Percentiles rank a stretch among this genome's conserved stretches.
Conservation (phyloP, 2,329 filamentous ascomycete genomes). For the Ophiostoma triangulosporum region DNA sequence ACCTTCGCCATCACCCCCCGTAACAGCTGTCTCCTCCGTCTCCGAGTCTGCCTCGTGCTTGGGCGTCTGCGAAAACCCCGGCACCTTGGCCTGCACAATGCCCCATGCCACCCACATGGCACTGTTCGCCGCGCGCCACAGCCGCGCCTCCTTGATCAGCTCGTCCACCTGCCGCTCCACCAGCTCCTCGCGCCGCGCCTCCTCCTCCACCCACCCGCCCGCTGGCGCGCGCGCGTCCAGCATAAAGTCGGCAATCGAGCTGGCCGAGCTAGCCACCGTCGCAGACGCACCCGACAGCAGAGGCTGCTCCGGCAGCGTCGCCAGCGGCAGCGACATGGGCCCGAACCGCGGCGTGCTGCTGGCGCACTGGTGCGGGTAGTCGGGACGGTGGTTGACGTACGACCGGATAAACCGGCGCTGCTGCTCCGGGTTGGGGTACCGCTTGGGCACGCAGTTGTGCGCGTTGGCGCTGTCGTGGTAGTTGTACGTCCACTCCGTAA, state of each 20-base stretch:
- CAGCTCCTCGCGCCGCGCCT: constrained; percentile 47
- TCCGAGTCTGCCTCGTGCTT: constrained; percentile 22
- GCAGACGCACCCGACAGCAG: constrained; percentile 13
- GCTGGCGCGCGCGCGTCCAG: constrained; percentile 57
- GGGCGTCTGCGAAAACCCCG: constrained; percentile 37
- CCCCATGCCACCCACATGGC: constrained; percentile 94
- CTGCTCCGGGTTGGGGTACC: constrained; percentile 68
- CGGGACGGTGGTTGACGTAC: constrained; percentile 71
- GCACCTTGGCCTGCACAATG: constrained; percentile 83
- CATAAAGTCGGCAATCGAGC: constrained; percentile 58
- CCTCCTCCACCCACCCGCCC: constrained; percentile 44
- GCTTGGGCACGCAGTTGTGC: constrained; percentile 51
- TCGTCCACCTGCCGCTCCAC: constrained; percentile 54
- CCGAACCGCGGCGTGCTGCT: constrained; percentile 12
- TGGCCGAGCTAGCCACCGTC: constrained; percentile 26
- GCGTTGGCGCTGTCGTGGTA: constrained; percentile 63
- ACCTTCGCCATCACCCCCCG: constrained; percentile 20
- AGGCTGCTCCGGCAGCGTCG: constrained; percentile 14
- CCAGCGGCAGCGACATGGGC: constrained; percentile 6
- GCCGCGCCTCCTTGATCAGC: constrained; percentile 61
- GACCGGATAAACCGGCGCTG: constrained; percentile 75
- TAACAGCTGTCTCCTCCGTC: no score
- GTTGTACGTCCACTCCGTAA: constrained; percentile 97
- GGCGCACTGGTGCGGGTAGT: constrained; percentile 37
- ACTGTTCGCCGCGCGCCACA: constrained; percentile 82